Evolutionary conservation across 768 basidiomycete genomes (phyloP).

Genomic region (Rhodotorula kratochvilovae): DNA sequence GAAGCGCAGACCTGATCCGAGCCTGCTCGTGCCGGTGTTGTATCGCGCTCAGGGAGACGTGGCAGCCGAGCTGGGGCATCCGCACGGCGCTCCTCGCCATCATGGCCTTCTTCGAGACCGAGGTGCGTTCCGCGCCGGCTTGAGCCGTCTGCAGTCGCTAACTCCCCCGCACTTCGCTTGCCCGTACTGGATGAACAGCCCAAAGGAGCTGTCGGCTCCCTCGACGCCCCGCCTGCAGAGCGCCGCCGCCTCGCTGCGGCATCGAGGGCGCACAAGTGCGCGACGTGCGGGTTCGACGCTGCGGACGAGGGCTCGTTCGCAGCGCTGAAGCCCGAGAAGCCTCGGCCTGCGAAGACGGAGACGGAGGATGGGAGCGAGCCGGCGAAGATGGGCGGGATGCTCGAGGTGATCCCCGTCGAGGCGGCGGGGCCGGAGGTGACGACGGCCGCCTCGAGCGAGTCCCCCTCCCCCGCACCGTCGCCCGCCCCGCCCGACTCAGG

Average conservation of each 20-base stretch:
- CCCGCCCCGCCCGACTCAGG: neutral
- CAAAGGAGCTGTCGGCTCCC: constrained; percentile 35
- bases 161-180: neutral
- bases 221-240: constrained; percentile 30
- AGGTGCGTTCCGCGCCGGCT: constrained; percentile 44
- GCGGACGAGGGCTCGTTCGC: constrained; percentile 9
- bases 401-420: too few species aligned
- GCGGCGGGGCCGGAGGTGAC: neutral
- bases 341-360: neutral
- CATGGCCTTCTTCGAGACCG: constrained; percentile 44
- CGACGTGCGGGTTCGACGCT: constrained; percentile 32
- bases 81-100: constrained; percentile 61
- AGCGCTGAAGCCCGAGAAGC: neutral
- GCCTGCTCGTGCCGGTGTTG: too few species aligned
- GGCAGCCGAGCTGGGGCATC: constrained; percentile 99
- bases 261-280: constrained; percentile 9
- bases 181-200: neutral
- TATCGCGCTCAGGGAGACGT: constrained; percentile 68
- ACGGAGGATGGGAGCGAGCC: too few species aligned
- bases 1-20: too few species aligned
- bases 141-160: too few species aligned
- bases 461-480: neutral
- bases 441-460: neutral
- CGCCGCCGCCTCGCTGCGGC: constrained; percentile 24
- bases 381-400: neutral